Evolutionary conservation across 768 basidiomycete genomes (phyloP).

Genomic region (Rhodosporidiobolus sp.): DNA sequence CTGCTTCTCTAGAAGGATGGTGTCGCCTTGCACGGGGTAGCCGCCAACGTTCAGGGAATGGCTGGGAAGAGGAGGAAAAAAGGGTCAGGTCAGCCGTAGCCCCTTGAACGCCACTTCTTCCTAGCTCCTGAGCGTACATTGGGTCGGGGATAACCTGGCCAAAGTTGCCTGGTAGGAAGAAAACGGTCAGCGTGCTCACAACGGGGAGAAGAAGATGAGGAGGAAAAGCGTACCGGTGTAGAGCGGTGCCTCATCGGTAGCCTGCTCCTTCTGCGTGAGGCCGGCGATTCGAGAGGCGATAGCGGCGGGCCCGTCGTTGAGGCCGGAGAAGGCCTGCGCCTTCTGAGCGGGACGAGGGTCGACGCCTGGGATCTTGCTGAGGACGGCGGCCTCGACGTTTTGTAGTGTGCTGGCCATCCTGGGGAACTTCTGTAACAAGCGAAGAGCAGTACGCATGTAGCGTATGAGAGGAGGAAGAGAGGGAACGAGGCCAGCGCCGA

Average conservation of each 20-base stretch:
- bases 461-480: not conserved
- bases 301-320: conserved; percentile 47
- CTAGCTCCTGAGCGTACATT: conserved; percentile 2
- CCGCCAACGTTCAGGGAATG: conserved; percentile 46
- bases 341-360: conserved; percentile 46
- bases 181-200: not conserved
- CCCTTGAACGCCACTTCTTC: no score
- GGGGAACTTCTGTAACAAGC: not conserved
- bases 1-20: conserved; percentile 47
- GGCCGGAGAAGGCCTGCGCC: conserved; percentile 44
- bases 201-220: not conserved
- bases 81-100: no score
- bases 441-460: not conserved
- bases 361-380: conserved; percentile 44
- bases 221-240: conserved; percentile 20
- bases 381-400: conserved; percentile 1
- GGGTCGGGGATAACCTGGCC: conserved; percentile 47
- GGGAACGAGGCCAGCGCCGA: not conserved
- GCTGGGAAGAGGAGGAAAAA: no score
- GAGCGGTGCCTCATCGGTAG: conserved; percentile 43
- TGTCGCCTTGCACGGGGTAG: conserved; percentile 45
- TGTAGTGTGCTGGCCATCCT: not conserved
- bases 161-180: conserved; percentile 45
- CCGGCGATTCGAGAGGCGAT: conserved; percentile 46
- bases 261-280: conserved; percentile 40